Conservation (phyloP, 805 yeast species). For the Cyberlindnera nakhonratchasimensis region DNA sequence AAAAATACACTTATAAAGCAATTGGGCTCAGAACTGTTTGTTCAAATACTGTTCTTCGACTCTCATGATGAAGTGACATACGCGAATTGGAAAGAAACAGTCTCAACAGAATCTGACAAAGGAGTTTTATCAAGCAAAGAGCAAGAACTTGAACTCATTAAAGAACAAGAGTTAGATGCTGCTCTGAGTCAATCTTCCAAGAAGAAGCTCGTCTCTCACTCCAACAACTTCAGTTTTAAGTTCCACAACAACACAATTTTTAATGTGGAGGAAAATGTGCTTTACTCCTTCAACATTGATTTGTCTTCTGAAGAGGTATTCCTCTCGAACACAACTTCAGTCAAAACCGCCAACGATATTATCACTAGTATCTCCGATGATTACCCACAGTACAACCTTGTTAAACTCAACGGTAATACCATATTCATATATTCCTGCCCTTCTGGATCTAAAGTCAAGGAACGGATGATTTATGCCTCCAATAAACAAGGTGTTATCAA, state of each 20-base stretch:
- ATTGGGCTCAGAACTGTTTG: slow-evolving; percentile 52
- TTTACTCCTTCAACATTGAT: slow-evolving; percentile 52
- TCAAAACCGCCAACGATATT: slow-evolving; percentile 30
- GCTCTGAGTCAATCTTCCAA: slow-evolving; percentile 31
- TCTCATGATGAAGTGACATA: slow-evolving; percentile 35
- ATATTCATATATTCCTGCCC: slow-evolving; percentile 87
- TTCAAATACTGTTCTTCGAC: slow-evolving; percentile 33
- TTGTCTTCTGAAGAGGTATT: slow-evolving; percentile 44
- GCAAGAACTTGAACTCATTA: slow-evolving; percentile 43
- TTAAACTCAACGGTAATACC: slow-evolving; percentile 38
- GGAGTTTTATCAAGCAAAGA: slow-evolving; percentile 62
- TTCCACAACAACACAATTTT: slow-evolving; percentile 28
- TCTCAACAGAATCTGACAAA: slow-evolving; percentile 34
- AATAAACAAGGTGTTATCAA: slow-evolving; percentile 60
- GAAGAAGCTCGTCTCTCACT: slow-evolving; percentile 27
- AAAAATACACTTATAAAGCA: slow-evolving; percentile 72
- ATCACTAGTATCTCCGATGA: slow-evolving; percentile 33
- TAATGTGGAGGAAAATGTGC: slow-evolving; percentile 30
- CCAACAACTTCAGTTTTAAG: slow-evolving; percentile 28
- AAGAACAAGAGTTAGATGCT: slow-evolving; percentile 38
- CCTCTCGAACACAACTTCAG: slow-evolving; percentile 28
- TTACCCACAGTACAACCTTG: slow-evolving; percentile 59
- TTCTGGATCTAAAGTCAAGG: slow-evolving; percentile 81
- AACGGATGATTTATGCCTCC: slow-evolving; percentile 90
- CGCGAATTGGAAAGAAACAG: slow-evolving; percentile 44